A percentile compares a stretch with the other conserved stretches of the same genome.
These are phyloP conservation scores for Amanita polypyramis DNA, from an alignment of 768 basidiomycete species.

Conservation along the genomic window DNA sequence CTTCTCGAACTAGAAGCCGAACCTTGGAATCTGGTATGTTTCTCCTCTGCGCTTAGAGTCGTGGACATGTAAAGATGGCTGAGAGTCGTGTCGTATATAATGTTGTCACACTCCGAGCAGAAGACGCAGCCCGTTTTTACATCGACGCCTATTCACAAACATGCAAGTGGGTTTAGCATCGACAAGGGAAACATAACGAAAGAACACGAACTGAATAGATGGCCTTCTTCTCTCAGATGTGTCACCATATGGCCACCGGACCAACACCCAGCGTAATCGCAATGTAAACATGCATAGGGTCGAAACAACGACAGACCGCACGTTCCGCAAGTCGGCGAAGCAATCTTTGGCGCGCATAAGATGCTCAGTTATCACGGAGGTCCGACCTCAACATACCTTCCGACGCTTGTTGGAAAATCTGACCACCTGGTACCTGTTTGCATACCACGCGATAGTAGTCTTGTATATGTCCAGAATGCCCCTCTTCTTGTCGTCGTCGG, in stretches of 20 bases:
- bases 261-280: conserved; percentile 67
- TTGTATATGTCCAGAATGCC: conserved; percentile 38
- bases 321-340: conserved; percentile 52
- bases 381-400: conserved; percentile 35
- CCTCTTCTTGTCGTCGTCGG: conserved; percentile 7
- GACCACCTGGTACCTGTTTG: conserved; percentile 33
- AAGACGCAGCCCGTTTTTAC: conserved; percentile 63
- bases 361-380: neutral
- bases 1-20: conserved; percentile 3
- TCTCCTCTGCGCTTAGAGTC: conserved; percentile 48
- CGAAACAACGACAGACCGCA: conserved; percentile 47
- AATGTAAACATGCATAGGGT: conserved; percentile 68
- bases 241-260: conserved; percentile 37
- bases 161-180: neutral
- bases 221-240: conserved; percentile 49
- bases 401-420: conserved; percentile 47
- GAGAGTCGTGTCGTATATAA: conserved; percentile 51
- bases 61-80: conserved; percentile 34
- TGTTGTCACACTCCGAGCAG: conserved; percentile 66
- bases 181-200: neutral
- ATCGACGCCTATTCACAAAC: conserved; percentile 50
- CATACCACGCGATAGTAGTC: conserved; percentile 45
- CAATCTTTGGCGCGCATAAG: conserved; percentile 19
- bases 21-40: conserved; percentile 52
- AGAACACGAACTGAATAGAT: conserved; percentile 52